A percentile compares a stretch with the other conserved stretches of the same genome.
Evolutionary conservation across 2,329 filamentous ascomycete species (phyloP).

Genomic region (Aspergillus sp.): DNA sequence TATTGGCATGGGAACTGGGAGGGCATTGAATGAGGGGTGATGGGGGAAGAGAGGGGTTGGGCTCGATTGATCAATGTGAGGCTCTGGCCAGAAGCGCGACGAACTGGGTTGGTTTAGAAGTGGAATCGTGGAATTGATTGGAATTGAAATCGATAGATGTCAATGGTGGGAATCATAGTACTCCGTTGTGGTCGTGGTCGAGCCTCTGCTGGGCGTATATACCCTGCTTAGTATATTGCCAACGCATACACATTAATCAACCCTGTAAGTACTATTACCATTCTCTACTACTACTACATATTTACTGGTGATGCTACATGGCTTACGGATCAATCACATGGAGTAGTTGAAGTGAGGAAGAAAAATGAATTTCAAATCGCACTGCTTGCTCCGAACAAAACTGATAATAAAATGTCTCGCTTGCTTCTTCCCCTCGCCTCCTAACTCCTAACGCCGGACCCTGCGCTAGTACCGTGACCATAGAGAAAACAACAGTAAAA

Average conservation of each 20-base stretch:
- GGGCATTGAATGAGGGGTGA: not conserved
- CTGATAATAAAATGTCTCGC: not conserved
- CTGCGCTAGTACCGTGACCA: constrained; percentile 2
- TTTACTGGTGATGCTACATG: not conserved
- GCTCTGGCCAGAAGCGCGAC: not conserved
- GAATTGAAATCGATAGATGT: no score
- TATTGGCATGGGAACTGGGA: no score
- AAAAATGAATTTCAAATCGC: not conserved
- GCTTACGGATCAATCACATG: not conserved
- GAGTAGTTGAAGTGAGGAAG: not conserved
- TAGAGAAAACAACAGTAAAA: not conserved
- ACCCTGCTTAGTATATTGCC: no score
- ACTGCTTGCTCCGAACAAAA: not conserved
- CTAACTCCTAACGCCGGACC: constrained; percentile 9
- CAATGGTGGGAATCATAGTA: no score
- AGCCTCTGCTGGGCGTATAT: no score
- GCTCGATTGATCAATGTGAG: not conserved
- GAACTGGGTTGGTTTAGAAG: no score
- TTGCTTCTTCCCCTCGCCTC: not conserved
- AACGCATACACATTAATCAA: no score
- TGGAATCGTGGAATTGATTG: no score
- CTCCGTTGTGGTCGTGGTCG: no score
- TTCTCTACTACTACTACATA: not conserved
- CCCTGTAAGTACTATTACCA: no score
- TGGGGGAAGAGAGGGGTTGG: not conserved